phyloP scores from a whole-genome alignment of 148 eudicot species.

The Spergularia marina region DNA sequence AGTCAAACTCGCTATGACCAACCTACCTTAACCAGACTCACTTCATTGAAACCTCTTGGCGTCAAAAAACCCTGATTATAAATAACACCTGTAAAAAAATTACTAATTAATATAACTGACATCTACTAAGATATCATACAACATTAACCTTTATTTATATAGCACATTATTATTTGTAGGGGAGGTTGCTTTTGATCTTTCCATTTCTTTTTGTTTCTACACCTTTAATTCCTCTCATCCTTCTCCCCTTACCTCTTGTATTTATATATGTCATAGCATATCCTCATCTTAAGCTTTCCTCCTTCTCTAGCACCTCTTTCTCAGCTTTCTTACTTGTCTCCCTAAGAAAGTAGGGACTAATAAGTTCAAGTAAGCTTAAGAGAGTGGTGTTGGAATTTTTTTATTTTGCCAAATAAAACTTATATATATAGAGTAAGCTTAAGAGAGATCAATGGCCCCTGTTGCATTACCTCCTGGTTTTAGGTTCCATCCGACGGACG shows the following conservation, averaged over 20 bases:
- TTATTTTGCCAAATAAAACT: too few relatives aligned
- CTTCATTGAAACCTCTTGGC: too few relatives aligned
- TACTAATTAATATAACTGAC: too few relatives aligned
- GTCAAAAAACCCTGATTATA: too few relatives aligned
- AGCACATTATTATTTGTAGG: background rate
- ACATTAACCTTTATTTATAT: background rate
- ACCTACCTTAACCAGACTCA: too few relatives aligned
- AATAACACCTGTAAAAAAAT: too few relatives aligned
- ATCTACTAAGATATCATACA: too few relatives aligned
- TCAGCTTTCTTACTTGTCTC: slow-evolving; percentile 1
- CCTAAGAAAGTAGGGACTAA: background rate
- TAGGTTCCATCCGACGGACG: slow-evolving; percentile 49
- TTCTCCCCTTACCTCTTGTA: background rate
- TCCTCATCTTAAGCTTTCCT: slow-evolving; percentile 14
- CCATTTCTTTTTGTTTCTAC: slow-evolving; percentile 15
- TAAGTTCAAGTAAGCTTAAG: background rate
- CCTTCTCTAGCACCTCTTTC: background rate
- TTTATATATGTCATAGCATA: slow-evolving; percentile 12
- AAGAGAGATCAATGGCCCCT: slow-evolving; percentile 34
- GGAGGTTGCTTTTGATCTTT: slow-evolving; percentile 17
- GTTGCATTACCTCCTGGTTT: slow-evolving; percentile 50
- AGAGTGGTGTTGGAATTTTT: background rate
- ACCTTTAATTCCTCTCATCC: slow-evolving; percentile 11
- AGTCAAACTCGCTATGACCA: too few relatives aligned
- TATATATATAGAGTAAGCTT: too few relatives aligned